A percentile compares a stretch with the other conserved stretches of the same genome.
Conservation (phyloP, 2,329 filamentous ascomycete genomes). For the Aspergillus sp. region DNA sequence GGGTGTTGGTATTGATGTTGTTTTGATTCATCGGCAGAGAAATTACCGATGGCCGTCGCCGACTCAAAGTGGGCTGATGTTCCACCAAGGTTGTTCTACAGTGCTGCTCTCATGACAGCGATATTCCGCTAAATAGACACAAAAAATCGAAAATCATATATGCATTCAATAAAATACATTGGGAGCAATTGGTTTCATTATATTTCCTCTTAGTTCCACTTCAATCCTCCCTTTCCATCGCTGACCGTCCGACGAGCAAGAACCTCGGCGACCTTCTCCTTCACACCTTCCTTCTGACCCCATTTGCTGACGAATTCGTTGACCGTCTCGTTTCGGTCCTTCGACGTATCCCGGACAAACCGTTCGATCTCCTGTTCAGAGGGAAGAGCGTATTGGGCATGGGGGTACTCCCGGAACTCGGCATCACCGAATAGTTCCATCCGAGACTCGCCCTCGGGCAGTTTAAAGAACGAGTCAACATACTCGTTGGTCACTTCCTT, state of each 20-base stretch:
- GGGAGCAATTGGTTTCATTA: neutral
- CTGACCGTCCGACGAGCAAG: slow-evolving; percentile 54
- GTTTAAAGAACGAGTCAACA: slow-evolving; percentile 64
- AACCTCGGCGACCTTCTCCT: slow-evolving; percentile 62
- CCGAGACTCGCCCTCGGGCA: slow-evolving; percentile 37
- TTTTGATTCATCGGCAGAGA: no score
- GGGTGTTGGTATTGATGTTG: no score
- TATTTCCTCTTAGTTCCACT: slow-evolving; percentile 14
- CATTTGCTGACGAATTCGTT: slow-evolving; percentile 55
- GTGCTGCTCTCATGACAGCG: no score
- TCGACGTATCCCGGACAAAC: slow-evolving; percentile 37
- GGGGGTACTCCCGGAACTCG: slow-evolving; percentile 69
- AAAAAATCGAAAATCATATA: neutral
- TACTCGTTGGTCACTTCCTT: slow-evolving; percentile 55
- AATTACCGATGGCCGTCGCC: no score
- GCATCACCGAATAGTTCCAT: slow-evolving; percentile 56
- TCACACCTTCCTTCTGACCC: slow-evolving; percentile 62
- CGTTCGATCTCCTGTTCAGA: slow-evolving; percentile 53
- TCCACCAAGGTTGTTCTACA: no score
- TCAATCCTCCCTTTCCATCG: slow-evolving; percentile 34
- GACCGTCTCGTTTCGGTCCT: slow-evolving; percentile 53
- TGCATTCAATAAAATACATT: neutral
- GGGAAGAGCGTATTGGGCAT: slow-evolving; percentile 62
- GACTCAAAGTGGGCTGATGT: no score
- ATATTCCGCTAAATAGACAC: no score